These are phyloP conservation scores for Ajuga chamaepitys DNA, from an alignment of 257 asterid species.

Conservation along the genomic window DNA sequence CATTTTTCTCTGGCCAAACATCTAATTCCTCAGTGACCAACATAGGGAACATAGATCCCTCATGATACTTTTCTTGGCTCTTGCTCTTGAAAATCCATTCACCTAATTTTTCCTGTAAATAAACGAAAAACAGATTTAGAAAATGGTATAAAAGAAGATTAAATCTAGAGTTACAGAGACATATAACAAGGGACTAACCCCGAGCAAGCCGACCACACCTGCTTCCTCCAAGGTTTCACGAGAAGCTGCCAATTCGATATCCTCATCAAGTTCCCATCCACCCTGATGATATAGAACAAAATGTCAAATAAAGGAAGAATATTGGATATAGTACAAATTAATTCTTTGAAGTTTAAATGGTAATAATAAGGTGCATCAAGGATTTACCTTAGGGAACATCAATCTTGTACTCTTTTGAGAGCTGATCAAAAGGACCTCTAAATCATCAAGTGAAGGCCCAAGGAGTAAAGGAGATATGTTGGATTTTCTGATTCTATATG, in stretches of 20 bases:
- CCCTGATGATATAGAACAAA: conserved; percentile 38
- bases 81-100: conserved; percentile 89
- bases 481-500: conserved; percentile 49
- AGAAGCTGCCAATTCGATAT: conserved; percentile 72
- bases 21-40: conserved; percentile 71
- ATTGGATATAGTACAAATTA: not conserved
- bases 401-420: conserved; percentile 77
- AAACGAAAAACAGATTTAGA: not conserved
- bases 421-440: conserved; percentile 82
- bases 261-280: conserved; percentile 94
- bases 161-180: not conserved
- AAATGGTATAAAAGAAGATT: not conserved
- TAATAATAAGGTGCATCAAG: not conserved
- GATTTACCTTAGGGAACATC: conserved; percentile 92
- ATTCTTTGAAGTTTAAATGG: not conserved
- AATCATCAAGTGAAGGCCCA: conserved; percentile 40
- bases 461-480: conserved; percentile 24
- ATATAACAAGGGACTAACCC: conserved; percentile 30
- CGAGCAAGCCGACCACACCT: conserved; percentile 69
- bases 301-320: conserved; percentile 14
- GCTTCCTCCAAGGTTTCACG: conserved; percentile 92
- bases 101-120: conserved; percentile 61
- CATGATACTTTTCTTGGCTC: conserved; percentile 74
- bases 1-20: conserved; percentile 85
- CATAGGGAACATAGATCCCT: conserved; percentile 82